phyloP scores from a whole-genome alignment of 2,329 filamentous ascomycete genomes.

The Pseudonectria buxi region DNA sequence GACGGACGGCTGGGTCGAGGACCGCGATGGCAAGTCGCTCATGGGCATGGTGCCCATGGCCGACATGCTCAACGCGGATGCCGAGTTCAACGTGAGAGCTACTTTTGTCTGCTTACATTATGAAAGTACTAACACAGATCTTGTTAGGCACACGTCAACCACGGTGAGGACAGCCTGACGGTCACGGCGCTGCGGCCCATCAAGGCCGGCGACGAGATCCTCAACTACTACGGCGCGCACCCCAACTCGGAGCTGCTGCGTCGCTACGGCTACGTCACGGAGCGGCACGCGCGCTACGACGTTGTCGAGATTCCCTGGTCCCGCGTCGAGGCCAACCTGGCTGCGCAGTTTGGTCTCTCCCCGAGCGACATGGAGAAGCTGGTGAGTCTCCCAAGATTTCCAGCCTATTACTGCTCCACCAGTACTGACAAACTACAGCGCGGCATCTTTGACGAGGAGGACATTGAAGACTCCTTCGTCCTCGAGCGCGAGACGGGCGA shows the following conservation, averaged over 20 bases:
- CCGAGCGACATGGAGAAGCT: conserved; percentile 34
- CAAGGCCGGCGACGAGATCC: conserved; percentile 64
- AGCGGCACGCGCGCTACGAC: conserved; percentile 70
- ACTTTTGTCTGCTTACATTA: not conserved
- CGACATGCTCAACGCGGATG: conserved; percentile 84
- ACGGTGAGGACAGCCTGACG: conserved; percentile 50
- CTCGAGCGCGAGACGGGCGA: conserved; percentile 51
- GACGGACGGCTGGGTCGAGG: conserved; percentile 59
- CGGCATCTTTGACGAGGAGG: conserved; percentile 50
- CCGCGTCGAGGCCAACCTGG: conserved; percentile 43
- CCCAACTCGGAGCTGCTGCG: conserved; percentile 76
- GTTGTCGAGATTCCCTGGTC: conserved; percentile 70
- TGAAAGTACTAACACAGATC: too few relatives aligned
- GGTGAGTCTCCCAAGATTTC: conserved; percentile 24
- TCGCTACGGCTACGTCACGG: conserved; percentile 81
- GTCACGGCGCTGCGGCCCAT: conserved; percentile 69
- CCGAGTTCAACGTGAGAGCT: conserved; percentile 67
- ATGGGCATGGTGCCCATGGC: conserved; percentile 91
- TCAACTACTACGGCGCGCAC: conserved; percentile 85
- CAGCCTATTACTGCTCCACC: too few relatives aligned
- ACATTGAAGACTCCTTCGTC: conserved; percentile 70
- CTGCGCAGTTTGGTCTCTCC: conserved; percentile 31
- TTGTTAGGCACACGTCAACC: conserved; percentile 50
- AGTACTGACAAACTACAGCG: conserved; percentile 28
- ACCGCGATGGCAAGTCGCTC: conserved; percentile 48